Conservation (phyloP, 768 basidiomycete genomes). For the Boletus insuetus region DNA sequence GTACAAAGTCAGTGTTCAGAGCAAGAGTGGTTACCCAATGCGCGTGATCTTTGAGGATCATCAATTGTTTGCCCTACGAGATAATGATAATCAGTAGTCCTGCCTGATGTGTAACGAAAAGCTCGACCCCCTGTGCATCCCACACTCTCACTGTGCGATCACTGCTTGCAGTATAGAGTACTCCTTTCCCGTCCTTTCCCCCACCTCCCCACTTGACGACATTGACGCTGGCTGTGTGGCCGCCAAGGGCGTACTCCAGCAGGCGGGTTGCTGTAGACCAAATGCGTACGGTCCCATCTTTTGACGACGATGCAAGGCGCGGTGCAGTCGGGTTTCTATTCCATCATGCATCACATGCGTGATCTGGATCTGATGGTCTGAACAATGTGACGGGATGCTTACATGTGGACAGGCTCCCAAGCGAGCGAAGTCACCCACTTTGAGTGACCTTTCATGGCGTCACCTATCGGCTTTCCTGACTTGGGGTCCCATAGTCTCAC, state of each 20-base stretch:
- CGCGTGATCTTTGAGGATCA: slow-evolving; percentile 91
- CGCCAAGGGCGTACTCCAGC: slow-evolving; percentile 82
- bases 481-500: slow-evolving; percentile 94
- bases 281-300: slow-evolving; percentile 93
- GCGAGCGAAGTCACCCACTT: slow-evolving; percentile 96
- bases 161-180: slow-evolving; percentile 92
- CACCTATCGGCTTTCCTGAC: slow-evolving; percentile 83
- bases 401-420: slow-evolving; percentile 97
- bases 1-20: slow-evolving; percentile 91
- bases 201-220: slow-evolving; percentile 96
- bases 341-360: slow-evolving; percentile 2
- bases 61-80: slow-evolving; percentile 74
- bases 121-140: slow-evolving; percentile 74
- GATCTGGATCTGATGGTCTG: slow-evolving; percentile 1
- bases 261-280: slow-evolving; percentile 78
- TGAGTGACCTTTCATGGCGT: slow-evolving; percentile 87
- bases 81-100: slow-evolving; percentile 3
- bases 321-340: slow-evolving; percentile 72
- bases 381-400: slow-evolving; percentile 25
- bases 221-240: slow-evolving; percentile 93
- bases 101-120: neutral
- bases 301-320: slow-evolving; percentile 91
- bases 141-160: slow-evolving; percentile 94
- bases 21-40: slow-evolving; percentile 99
- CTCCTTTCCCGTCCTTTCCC: slow-evolving; percentile 57